phyloP scores from a whole-genome alignment of 768 basidiomycete species.

The Dentipellis fragilis region DNA sequence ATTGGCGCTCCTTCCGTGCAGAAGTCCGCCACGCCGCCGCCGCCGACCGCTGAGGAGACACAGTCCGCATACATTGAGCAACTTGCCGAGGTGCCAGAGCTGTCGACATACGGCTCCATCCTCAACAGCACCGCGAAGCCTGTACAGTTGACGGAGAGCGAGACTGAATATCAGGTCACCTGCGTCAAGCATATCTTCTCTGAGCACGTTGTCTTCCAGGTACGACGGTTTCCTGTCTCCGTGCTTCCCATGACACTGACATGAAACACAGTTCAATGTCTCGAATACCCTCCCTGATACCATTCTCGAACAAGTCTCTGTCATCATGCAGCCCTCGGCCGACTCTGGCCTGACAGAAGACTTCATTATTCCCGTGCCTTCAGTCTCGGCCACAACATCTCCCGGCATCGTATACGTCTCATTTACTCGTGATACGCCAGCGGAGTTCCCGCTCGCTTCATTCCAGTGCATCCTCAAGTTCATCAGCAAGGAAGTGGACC shows the following conservation, averaged over 20 bases:
- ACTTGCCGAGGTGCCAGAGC: constrained; percentile 78
- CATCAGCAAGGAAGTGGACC: constrained; percentile 95
- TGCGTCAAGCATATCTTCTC: constrained; percentile 96
- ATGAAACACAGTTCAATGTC: constrained; percentile 71
- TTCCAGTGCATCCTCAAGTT: constrained; percentile 92
- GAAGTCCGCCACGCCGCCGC: constrained; percentile 53
- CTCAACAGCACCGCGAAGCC: constrained; percentile 79
- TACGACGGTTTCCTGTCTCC: constrained; percentile 22
- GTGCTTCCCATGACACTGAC: not conserved
- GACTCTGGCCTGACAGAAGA: constrained; percentile 80
- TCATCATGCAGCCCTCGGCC: constrained; percentile 79
- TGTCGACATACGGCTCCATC: constrained; percentile 76
- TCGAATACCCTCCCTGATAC: constrained; percentile 96
- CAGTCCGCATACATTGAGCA: constrained; percentile 84
- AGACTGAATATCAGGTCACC: constrained; percentile 95
- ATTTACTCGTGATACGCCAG: constrained; percentile 75
- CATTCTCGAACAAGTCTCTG: constrained; percentile 87
- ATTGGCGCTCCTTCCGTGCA: constrained; percentile 62
- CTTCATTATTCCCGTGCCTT: constrained; percentile 81
- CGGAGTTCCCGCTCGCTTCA: constrained; percentile 69
- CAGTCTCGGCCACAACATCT: constrained; percentile 57
- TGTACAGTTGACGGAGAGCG: constrained; percentile 83
- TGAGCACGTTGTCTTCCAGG: constrained; percentile 96
- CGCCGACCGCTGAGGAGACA: constrained; percentile 78
- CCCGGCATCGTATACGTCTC: constrained; percentile 90